Base-by-base conservation (phyloP, 2,329 filamentous ascomycete genomes). In the Exutisphaerella laricina region DNA sequence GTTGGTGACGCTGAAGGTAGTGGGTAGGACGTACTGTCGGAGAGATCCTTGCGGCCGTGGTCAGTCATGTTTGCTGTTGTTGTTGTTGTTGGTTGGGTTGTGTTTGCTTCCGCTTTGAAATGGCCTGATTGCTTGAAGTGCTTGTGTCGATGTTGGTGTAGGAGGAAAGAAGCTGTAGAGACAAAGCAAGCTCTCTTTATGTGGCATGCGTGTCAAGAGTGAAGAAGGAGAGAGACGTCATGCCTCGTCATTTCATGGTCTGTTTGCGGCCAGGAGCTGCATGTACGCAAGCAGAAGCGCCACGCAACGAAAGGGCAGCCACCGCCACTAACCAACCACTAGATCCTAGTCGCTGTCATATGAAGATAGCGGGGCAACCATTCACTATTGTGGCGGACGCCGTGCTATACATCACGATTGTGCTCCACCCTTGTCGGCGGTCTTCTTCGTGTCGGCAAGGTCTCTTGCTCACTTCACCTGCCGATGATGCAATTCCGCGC, bases 1-100 rank as follows among this genome's bases (percentile, higher is more conserved):
- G 26, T 39, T 17, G 36, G 33, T 12, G 40, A 22, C 17, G 9
- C 8, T 16, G 8, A 38, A 21, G 35, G 25, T 33, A 17, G 10
- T 20, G 28, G 44, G n/a, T 17, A 41, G 21, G 41, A 55, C 59
- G 39, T 54, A 64, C 67, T 76, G 62, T 69, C 70, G 54, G 64
- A 58, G 65, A 78, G 72, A 66, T 78, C 76, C 68, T 82, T 81
- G 75, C 78, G 77, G 59, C 70, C 72, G 56, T 65, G 41, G 67
- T 81, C 78, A 72, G 78, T 76, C 77, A 79, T 80, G 62, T 55
- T 76, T 65, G 57, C 52, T 46, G 49, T 56, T 47, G 40, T 54
- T 54, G 42, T 36, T 50, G 41, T 39, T 45, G 39, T 39, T 50
- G 49, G 50, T 34, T 45, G 39, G 38, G 32, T 47, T 51, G 48